phyloP scores from a whole-genome alignment of 306 rosid species.

The Cicer arietinum region DNA sequence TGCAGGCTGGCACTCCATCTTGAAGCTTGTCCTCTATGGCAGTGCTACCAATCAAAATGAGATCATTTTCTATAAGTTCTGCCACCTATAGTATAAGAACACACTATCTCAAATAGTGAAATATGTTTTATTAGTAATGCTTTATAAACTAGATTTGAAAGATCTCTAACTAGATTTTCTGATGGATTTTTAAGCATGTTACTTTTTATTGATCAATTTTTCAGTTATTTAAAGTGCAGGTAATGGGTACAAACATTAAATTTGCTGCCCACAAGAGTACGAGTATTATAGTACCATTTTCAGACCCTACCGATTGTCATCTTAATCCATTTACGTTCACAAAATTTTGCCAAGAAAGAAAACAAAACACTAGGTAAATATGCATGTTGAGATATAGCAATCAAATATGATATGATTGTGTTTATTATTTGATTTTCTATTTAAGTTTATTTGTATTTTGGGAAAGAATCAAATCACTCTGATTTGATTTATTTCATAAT shows the following conservation, averaged over 20 bases:
- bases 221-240: not conserved
- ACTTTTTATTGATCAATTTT: not conserved
- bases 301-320: not conserved
- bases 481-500: no score
- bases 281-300: not conserved
- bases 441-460: no score
- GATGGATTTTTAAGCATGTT: not conserved
- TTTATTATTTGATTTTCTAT: no score
- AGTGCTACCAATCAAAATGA: slow-evolving; percentile 87
- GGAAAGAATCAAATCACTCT: no score
- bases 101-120: slow-evolving; percentile 3
- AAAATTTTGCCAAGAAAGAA: not conserved
- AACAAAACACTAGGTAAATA: slow-evolving; percentile 24
- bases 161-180: slow-evolving; percentile 1
- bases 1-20: slow-evolving; percentile 97
- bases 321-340: not conserved
- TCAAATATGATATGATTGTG: no score
- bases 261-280: not conserved
- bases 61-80: slow-evolving; percentile 87
- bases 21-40: slow-evolving; percentile 99
- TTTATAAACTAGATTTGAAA: not conserved
- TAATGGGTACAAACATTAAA: not conserved
- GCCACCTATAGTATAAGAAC: slow-evolving; percentile 73
- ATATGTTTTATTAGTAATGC: not conserved
- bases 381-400: not conserved